Conservation (phyloP, 176 grass and related monocot genomes). For the Aegilops tauschii region DNA sequence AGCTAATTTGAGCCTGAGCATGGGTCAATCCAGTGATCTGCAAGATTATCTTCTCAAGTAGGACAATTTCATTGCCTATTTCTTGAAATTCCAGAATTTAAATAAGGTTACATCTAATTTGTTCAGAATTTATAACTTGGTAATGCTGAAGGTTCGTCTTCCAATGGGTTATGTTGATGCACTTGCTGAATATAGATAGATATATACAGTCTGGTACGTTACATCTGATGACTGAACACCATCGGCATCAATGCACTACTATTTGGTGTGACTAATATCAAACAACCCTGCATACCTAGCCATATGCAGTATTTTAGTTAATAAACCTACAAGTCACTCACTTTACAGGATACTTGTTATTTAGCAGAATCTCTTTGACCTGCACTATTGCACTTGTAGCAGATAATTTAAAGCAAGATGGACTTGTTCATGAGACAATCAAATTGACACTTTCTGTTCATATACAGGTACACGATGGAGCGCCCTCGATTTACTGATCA, state of each 20-base stretch:
- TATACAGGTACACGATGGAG: constrained; percentile 85
- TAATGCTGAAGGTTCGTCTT: background rate
- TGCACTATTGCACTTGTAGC: background rate
- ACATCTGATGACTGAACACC: background rate
- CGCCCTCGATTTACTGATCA: constrained; percentile 89
- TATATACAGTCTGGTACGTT: background rate
- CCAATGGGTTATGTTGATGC: background rate
- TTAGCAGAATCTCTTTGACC: constrained; percentile 10
- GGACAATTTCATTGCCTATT: background rate
- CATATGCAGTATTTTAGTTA: background rate
- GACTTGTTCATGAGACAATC: background rate
- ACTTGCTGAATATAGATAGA: background rate
- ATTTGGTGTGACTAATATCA: background rate
- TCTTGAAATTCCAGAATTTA: background rate
- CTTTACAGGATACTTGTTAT: background rate
- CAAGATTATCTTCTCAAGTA: background rate
- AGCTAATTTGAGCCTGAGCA: background rate
- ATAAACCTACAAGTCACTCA: background rate
- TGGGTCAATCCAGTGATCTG: background rate
- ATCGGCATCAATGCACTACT: background rate
- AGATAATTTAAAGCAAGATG: background rate
- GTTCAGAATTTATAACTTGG: background rate
- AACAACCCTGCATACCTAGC: background rate
- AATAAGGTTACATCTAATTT: background rate
- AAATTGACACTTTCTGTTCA: constrained; percentile 14